Percentiles rank a stretch among this genome's conserved stretches.
phyloP scores from a whole-genome alignment of 352 stramenopile species.

The Aphanomyces cochlioides region DNA sequence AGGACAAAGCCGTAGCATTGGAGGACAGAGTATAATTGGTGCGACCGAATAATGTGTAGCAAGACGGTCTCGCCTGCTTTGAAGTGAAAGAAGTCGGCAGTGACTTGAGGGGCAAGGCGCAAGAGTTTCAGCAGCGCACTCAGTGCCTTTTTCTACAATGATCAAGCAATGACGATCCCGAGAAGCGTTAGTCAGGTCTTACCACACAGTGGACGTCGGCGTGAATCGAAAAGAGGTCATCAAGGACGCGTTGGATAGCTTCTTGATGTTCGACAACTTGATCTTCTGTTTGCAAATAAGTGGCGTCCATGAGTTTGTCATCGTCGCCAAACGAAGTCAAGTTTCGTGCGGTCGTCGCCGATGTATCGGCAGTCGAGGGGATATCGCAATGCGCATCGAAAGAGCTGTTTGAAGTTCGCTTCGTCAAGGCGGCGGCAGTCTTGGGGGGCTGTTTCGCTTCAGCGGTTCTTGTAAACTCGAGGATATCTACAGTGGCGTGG shows the following conservation, averaged over 20 bases:
- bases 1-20: constrained; percentile 73
- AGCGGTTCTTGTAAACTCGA: constrained; percentile 13
- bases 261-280: constrained; percentile 22
- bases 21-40: constrained; percentile 59
- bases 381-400: neutral
- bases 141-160: constrained; percentile 60
- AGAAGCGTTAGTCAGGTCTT: neutral
- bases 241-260: constrained; percentile 22
- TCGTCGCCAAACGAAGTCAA: constrained; percentile 12
- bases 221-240: constrained; percentile 30
- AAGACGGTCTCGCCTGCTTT: constrained; percentile 53
- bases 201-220: constrained; percentile 29
- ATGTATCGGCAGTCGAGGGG: neutral
- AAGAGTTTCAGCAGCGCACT: constrained; percentile 59
- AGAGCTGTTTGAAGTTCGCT: neutral
- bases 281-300: constrained; percentile 16
- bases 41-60: constrained; percentile 52
- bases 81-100: constrained; percentile 58
- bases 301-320: neutral
- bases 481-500: constrained; percentile 2
- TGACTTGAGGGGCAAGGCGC: constrained; percentile 57
- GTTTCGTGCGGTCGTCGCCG: neutral
- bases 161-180: neutral
- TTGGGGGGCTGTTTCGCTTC: constrained; percentile 5
- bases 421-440: no score